These are phyloP conservation scores for Leishmania martiniquensis DNA, from an alignment of 208 protist species.

Conservation along the genomic window DNA sequence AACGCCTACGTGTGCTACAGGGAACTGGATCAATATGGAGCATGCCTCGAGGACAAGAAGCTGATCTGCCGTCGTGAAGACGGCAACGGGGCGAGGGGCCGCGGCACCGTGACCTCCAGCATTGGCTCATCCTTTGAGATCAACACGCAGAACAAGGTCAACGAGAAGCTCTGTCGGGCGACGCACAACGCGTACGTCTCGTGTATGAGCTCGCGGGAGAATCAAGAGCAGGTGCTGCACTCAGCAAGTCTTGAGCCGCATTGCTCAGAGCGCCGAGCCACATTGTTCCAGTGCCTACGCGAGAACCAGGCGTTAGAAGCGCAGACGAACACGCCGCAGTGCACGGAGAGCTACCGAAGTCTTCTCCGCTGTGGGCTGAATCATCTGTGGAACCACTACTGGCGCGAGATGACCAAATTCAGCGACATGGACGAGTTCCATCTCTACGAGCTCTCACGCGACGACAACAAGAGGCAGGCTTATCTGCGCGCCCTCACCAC, in stretches of 20 bases:
- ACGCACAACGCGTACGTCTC: slow-evolving; percentile 64
- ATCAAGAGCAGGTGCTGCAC: slow-evolving; percentile 71
- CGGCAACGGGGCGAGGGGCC: slow-evolving; percentile 1
- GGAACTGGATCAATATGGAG: slow-evolving; percentile 75
- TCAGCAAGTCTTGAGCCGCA: slow-evolving; percentile 56
- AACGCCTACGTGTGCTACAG: slow-evolving; percentile 84
- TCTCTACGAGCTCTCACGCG: slow-evolving; percentile 75
- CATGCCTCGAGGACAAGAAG: slow-evolving; percentile 68
- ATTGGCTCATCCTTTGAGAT: slow-evolving; percentile 44
- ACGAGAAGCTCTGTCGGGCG: slow-evolving; percentile 62
- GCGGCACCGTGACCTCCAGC: slow-evolving; percentile 19
- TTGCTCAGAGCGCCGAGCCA: slow-evolving; percentile 41
- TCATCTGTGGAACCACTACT: slow-evolving; percentile 86
- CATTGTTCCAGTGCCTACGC: slow-evolving; percentile 63
- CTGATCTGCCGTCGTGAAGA: slow-evolving; percentile 46
- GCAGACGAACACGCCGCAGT: slow-evolving; percentile 62
- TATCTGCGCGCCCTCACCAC: slow-evolving; percentile 64
- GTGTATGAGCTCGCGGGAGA: slow-evolving; percentile 66
- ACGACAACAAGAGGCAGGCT: slow-evolving; percentile 80
- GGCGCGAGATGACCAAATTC: slow-evolving; percentile 74
- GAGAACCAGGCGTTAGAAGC: slow-evolving; percentile 53
- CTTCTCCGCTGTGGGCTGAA: slow-evolving; percentile 86
- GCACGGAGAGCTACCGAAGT: slow-evolving; percentile 48
- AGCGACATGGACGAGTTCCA: slow-evolving; percentile 78
- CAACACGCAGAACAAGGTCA: slow-evolving; percentile 73